Percentiles rank a stretch among this genome's conserved stretches.
Conservation (phyloP, 2,329 filamentous ascomycete genomes). For the Fusarium duplospermum region DNA sequence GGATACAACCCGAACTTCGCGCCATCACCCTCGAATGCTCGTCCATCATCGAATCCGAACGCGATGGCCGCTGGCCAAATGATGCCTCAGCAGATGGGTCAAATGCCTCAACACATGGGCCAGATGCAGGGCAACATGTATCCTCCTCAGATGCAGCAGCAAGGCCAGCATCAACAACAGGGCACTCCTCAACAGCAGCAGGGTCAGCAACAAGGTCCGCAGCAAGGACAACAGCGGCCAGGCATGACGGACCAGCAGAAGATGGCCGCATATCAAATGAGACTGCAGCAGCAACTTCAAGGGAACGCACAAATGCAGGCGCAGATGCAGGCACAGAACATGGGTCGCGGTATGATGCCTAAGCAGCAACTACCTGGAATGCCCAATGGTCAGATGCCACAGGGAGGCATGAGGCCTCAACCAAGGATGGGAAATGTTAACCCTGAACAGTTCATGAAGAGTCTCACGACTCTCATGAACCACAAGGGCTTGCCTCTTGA, state of each 20-base stretch:
- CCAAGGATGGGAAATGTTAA: constrained; percentile 58
- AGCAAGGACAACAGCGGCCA: constrained; percentile 38
- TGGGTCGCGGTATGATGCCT: constrained; percentile 64
- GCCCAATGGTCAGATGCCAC: constrained; percentile 68
- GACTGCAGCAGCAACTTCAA: constrained; percentile 80
- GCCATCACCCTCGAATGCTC: constrained; percentile 65
- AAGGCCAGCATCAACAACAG: constrained; percentile 55
- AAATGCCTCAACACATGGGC: constrained; percentile 60
- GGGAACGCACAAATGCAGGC: constrained; percentile 62
- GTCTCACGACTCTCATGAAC: constrained; percentile 81
- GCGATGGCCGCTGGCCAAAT: constrained; percentile 64
- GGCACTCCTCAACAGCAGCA: constrained; percentile 56
- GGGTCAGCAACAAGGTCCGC: constrained; percentile 50
- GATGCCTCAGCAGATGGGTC: constrained; percentile 64
- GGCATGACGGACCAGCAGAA: constrained; percentile 75
- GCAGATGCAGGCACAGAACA: constrained; percentile 62
- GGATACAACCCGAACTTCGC: constrained; percentile 70
- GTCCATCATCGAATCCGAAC: constrained; percentile 66
- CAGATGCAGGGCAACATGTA: constrained; percentile 60
- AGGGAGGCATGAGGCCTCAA: constrained; percentile 64
- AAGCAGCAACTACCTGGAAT: constrained; percentile 62
- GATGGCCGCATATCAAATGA: constrained; percentile 83
- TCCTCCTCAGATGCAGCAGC: constrained; percentile 55
- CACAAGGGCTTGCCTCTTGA: constrained; percentile 80
- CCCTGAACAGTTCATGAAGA: constrained; percentile 80